Evolutionary conservation across 306 rosid genomes (phyloP).

Genomic region (Mucuna pruriens): DNA sequence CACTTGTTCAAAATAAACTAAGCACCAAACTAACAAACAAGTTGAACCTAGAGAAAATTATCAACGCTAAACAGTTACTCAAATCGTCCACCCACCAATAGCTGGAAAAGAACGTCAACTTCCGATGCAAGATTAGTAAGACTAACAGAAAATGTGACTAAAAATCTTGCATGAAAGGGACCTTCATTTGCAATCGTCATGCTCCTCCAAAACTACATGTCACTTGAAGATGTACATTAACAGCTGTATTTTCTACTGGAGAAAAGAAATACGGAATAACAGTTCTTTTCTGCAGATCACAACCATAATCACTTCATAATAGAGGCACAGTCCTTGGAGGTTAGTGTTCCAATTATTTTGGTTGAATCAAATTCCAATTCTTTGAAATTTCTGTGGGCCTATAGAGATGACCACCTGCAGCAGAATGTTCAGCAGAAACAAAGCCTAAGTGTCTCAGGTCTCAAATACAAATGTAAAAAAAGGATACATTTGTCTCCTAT

Average conservation of each 20-base stretch:
- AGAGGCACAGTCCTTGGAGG: slow-evolving; percentile 15
- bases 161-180: slow-evolving; percentile 20
- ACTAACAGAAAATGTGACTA: background rate
- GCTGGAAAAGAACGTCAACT: background rate
- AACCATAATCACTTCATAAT: slow-evolving; percentile 33
- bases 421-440: slow-evolving; percentile 37
- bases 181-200: background rate
- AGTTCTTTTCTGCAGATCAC: slow-evolving; percentile 23
- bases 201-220: slow-evolving; percentile 31
- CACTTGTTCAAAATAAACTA: background rate
- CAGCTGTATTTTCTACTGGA: background rate
- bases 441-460: slow-evolving; percentile 10
- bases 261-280: background rate
- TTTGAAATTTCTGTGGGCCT: slow-evolving; percentile 53
- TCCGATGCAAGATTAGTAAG: background rate
- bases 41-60: background rate
- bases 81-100: background rate
- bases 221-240: slow-evolving; percentile 8
- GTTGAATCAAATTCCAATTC: slow-evolving; percentile 54
- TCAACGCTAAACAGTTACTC: background rate
- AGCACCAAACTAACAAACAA: background rate
- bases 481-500: slow-evolving; percentile 1
- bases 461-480: slow-evolving; percentile 20
- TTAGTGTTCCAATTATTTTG: slow-evolving; percentile 46
- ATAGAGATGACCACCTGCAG: slow-evolving; percentile 66